Conservation (phyloP, 73 alveolate species). For the Tetrahymena borealis region DNA sequence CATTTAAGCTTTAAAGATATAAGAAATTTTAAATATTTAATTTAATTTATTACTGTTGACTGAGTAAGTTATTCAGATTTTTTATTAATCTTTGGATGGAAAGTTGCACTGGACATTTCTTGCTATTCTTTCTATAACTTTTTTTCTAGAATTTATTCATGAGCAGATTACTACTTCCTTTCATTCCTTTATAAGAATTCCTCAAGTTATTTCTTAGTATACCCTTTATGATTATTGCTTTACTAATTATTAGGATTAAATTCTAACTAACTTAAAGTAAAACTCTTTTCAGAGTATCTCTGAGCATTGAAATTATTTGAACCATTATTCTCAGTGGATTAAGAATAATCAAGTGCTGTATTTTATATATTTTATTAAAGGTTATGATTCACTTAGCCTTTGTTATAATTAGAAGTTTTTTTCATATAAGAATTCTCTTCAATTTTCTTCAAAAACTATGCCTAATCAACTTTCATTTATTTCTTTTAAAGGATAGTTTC, state of each 20-base stretch:
- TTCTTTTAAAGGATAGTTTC: not conserved
- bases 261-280: not conserved
- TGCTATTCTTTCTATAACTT: not conserved
- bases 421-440: not conserved
- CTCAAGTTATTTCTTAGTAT: not conserved
- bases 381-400: not conserved
- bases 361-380: not conserved
- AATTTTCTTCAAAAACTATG: not conserved
- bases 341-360: not conserved
- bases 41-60: not conserved
- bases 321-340: not conserved
- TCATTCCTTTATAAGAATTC: not conserved
- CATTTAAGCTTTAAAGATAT: not conserved
- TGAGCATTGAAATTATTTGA: not conserved
- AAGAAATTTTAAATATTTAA: not conserved
- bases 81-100: not conserved
- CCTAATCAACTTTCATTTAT: not conserved
- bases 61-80: not conserved
- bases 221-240: not conserved
- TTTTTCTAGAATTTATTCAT: not conserved
- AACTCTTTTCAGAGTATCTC: not conserved
- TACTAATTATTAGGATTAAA: not conserved
- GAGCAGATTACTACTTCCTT: not conserved
- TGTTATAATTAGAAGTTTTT: not conserved
- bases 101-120: not conserved